Base-by-base conservation (phyloP, 768 basidiomycete species). In the Agaricus sinodeliciosus region DNA sequence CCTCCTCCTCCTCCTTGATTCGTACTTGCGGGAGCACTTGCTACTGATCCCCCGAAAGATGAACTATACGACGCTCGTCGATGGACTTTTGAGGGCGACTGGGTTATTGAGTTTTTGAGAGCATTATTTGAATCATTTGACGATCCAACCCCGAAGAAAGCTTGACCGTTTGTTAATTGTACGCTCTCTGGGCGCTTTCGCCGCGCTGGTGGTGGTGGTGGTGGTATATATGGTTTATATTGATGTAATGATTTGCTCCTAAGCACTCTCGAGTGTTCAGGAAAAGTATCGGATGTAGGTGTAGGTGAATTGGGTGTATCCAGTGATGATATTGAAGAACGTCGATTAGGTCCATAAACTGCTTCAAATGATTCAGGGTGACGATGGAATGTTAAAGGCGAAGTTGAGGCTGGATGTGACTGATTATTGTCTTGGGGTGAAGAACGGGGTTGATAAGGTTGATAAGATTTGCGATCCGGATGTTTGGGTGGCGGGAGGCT, bases 101-200 rank as follows among this genome's bases (percentile, higher is more conserved):
- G 34, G 2, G 18, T 28, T 15, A 39, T 41, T 3, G 44, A 27
- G 18, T 31, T 41, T 16, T 40, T 40, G 16, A 25, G 45, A 1
- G 18, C 18, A 37, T 47, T 50, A 35, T 43, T 43, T 2, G 36
- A 19, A 16, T 47, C 45, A 3, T 45, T 25, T 4, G 45, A 27
- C n/a, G 16, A 6, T 13, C 43, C 42, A 43, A 12, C 19, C 9
- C 50, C 51, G 19, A 53, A 46, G 5, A 58, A 18, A 8, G 43
- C 45, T 58, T 60, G 36, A 59, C 65, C 50, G 44, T 61, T 48
- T 51, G 61, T 49, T 52, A 72, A 55, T 57, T 85, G 84, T 41
- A 81, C 72, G 58, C 84, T 87, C 59, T 86, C 84, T 0, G 84
- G 86, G 1, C 85, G 72, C 43, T 71, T 75, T 9, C 78, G 68